These are phyloP conservation scores for Penicillium angulare DNA, from an alignment of 495 filamentous ascomycete genomes.

Conservation along the genomic window DNA sequence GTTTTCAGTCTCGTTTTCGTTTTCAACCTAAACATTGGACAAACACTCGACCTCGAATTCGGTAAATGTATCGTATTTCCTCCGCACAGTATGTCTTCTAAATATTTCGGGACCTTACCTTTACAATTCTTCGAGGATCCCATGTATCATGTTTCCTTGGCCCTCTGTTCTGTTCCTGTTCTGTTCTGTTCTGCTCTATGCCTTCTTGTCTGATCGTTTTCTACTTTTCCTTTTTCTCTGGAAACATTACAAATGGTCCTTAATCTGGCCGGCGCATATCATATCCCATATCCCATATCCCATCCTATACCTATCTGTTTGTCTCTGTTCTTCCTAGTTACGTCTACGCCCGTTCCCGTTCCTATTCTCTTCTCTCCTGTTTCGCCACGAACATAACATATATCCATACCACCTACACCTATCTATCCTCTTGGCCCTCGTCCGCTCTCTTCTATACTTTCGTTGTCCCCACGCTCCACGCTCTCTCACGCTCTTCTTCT, in stretches of 20 bases:
- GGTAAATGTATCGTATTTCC: no score
- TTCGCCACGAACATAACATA: slow-evolving; percentile 23
- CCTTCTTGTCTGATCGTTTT: slow-evolving; percentile 9
- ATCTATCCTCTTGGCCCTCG: slow-evolving; percentile 12
- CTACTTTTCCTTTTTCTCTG: slow-evolving; percentile 12
- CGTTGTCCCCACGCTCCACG: no score
- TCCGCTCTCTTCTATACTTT: slow-evolving; percentile 17
- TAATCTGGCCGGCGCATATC: slow-evolving; percentile 29
- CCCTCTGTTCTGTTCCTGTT: slow-evolving; percentile 21
- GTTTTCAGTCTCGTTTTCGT: no score
- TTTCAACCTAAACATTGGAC: no score
- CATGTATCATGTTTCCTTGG: slow-evolving; percentile 35
- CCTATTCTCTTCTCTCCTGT: neutral
- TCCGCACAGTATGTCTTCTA: slow-evolving; percentile 17
- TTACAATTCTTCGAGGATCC: no score
- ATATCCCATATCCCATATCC: slow-evolving; percentile 17
- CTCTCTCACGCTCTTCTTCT: slow-evolving; percentile 15
- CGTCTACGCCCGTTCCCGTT: slow-evolving; percentile 1
- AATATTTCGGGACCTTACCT: slow-evolving; percentile 20
- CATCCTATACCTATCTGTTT: slow-evolving; percentile 1
- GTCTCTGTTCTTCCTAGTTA: neutral
- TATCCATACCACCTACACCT: no score
- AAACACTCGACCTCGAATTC: no score
- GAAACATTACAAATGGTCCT: slow-evolving; percentile 28
- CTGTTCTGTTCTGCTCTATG: slow-evolving; percentile 7